Conservation (phyloP, 305 asterid species). For the Solanum chacoense region DNA sequence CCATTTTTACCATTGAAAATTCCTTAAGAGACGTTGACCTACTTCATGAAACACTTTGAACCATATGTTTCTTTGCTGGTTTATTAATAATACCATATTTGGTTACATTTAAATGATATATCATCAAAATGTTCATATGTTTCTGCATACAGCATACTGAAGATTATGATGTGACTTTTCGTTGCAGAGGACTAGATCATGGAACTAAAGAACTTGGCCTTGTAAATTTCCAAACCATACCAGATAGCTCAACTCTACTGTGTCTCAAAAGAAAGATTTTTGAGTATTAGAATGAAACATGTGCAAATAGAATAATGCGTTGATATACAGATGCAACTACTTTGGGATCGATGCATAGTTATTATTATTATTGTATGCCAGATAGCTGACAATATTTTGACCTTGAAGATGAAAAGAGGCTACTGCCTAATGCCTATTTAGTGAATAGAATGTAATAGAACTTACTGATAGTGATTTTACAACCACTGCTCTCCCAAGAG, state of each 20-base stretch:
- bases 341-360: neutral
- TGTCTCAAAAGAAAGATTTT: neutral
- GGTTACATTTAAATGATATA: neutral
- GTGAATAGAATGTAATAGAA: slow-evolving; percentile 1
- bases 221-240: slow-evolving; percentile 3
- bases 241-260: neutral
- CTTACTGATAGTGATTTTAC: slow-evolving; percentile 78
- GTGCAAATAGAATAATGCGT: neutral
- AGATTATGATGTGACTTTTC: neutral
- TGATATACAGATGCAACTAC: neutral
- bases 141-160: neutral
- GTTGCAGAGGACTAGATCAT: neutral
- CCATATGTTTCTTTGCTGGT: neutral
- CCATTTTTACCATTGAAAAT: neutral
- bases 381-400: neutral
- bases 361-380: neutral
- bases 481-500: slow-evolving; percentile 81
- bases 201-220: neutral
- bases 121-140: neutral
- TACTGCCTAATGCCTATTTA: neutral
- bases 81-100: neutral
- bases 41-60: neutral
- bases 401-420: neutral
- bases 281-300: neutral
- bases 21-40: neutral